Evolutionary conservation across 148 eudicot species (phyloP).

Genomic region (Bassia scoparia): DNA sequence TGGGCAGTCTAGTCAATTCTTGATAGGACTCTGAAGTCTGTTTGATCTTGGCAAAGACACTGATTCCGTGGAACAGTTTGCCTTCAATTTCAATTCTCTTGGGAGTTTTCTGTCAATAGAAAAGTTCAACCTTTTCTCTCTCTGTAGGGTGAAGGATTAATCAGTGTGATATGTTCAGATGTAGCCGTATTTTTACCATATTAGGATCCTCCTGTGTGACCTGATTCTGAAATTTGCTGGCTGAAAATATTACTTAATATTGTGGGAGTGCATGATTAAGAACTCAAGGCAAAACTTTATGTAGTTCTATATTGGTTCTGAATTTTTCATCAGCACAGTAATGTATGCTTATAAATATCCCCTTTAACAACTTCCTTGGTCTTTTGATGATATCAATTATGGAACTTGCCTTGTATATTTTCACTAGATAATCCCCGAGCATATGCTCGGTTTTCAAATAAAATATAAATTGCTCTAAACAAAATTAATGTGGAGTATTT

Average conservation of each 20-base stretch:
- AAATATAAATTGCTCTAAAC: no score
- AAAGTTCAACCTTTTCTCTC: neutral
- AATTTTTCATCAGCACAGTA: neutral
- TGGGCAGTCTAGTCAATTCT: slow-evolving; percentile 9
- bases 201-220: neutral
- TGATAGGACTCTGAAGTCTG: neutral
- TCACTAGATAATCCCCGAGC: no score
- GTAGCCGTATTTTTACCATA: neutral
- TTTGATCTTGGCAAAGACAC: no score
- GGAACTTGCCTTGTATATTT: no score
- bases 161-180: neutral
- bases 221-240: neutral
- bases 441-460: no score
- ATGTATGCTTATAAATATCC: no score
- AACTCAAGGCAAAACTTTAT: neutral
- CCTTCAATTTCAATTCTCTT: neutral
- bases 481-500: no score
- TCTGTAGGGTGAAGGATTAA: neutral
- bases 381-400: no score
- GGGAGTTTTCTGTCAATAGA: no score
- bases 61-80: no score
- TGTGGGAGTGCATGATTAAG: neutral
- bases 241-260: neutral
- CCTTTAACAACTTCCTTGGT: no score
- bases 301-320: neutral